phyloP scores from a whole-genome alignment of 2,329 filamentous ascomycete genomes.

The Fonsecaea pedrosoi region DNA sequence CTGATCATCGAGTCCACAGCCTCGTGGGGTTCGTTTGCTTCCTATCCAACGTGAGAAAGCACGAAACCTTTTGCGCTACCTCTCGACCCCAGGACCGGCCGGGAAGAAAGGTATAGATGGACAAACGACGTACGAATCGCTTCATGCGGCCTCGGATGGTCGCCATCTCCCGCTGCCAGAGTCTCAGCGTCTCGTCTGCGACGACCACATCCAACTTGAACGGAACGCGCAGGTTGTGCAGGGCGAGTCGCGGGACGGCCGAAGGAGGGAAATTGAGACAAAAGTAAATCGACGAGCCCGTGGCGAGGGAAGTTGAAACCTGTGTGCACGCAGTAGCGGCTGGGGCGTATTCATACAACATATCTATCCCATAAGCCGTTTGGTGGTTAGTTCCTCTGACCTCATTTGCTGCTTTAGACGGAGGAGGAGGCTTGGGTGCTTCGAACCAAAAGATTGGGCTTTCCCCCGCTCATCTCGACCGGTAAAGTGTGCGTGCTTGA shows the following conservation, averaged over 20 bases:
- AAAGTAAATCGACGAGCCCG: constrained; percentile 7
- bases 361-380: background rate
- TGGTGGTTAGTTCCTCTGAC: background rate
- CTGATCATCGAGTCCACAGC: constrained; percentile 5
- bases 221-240: background rate
- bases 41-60: background rate
- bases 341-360: constrained; percentile 14
- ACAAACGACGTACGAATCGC: background rate
- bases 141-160: constrained; percentile 1
- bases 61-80: background rate
- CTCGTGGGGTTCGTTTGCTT: constrained; percentile 8
- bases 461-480: background rate
- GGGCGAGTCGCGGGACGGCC: background rate
- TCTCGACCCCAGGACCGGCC: background rate
- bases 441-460: constrained; percentile 5
- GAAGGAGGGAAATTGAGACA: constrained; percentile 12
- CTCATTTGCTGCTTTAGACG: too few relatives aligned
- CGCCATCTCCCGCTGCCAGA: constrained; percentile 12
- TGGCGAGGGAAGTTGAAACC: background rate
- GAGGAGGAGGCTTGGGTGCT: too few relatives aligned
- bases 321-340: constrained; percentile 8
- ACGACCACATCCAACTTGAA: constrained; percentile 8
- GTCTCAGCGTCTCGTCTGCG: constrained; percentile 9
- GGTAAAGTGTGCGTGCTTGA: background rate
- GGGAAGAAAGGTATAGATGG: background rate